A percentile compares a stretch with the other conserved stretches of the same genome.
Conservation (phyloP, 2,329 filamentous ascomycete genomes). For the Reticulascus tulasneorum region DNA sequence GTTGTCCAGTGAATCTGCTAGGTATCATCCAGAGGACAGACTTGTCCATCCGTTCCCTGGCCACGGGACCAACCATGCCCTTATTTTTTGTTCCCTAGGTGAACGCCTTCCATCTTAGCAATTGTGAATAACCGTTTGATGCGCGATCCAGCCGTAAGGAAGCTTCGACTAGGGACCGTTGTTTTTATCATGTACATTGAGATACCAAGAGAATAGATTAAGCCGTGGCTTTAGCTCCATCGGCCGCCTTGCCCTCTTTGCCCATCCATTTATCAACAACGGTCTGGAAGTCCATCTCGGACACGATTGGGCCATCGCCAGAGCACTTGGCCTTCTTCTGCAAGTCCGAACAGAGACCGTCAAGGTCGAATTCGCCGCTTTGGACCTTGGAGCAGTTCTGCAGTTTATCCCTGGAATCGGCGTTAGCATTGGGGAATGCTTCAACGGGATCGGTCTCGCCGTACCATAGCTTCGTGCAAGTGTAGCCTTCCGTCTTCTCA, state of each 20-base stretch:
- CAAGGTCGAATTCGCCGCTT: conserved; percentile 88
- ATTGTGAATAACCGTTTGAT: too few relatives aligned
- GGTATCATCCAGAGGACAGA: too few relatives aligned
- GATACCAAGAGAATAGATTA: conserved; percentile 1
- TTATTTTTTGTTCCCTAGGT: conserved; percentile 12
- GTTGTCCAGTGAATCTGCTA: too few relatives aligned
- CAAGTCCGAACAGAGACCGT: conserved; percentile 86
- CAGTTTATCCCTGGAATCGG: conserved; percentile 71
- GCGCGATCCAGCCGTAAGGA: too few relatives aligned
- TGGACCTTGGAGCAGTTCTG: conserved; percentile 84
- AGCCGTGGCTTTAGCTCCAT: conserved; percentile 24
- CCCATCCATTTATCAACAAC: conserved; percentile 65
- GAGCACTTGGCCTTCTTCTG: conserved; percentile 96
- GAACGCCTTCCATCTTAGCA: conserved; percentile 12
- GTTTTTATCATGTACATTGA: conserved; percentile 9
- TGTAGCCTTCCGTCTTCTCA: conserved; percentile 60
- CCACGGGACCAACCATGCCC: too few relatives aligned
- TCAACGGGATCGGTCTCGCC: conserved; percentile 31
- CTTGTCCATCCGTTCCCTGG: too few relatives aligned
- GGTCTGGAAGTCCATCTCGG: conserved; percentile 81
- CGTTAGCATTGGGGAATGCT: conserved; percentile 35
- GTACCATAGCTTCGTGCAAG: conserved; percentile 91
- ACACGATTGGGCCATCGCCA: conserved; percentile 82
- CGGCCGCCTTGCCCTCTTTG: conserved; percentile 31
- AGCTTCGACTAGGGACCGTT: too few relatives aligned